Evolutionary conservation across 306 rosid genomes (phyloP).

Genomic region (Bauhinia variegata): DNA sequence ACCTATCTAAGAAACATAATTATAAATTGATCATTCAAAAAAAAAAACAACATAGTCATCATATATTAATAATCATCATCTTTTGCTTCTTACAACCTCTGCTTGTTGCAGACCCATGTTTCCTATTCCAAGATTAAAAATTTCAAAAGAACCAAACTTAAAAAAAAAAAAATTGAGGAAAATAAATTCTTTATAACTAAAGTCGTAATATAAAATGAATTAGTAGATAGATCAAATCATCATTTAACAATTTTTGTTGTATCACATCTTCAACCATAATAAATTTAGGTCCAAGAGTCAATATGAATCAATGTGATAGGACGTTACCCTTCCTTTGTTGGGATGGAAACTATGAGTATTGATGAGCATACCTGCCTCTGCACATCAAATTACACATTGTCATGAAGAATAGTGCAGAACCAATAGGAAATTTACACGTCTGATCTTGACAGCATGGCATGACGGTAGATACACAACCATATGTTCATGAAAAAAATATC

Average conservation of each 20-base stretch:
- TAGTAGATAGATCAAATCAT: too few relatives aligned
- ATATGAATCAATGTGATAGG: neutral
- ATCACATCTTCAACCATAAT: too few relatives aligned
- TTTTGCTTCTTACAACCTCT: slow-evolving; percentile 64
- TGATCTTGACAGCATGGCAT: slow-evolving; percentile 44
- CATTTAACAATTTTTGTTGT: too few relatives aligned
- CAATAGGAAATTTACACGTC: slow-evolving; percentile 34
- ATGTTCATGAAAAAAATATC: slow-evolving; percentile 35
- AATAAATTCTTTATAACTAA: too few relatives aligned
- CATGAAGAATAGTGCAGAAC: slow-evolving; percentile 29
- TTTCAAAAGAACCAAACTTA: neutral
- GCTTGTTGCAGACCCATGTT: slow-evolving; percentile 62
- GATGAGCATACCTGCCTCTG: slow-evolving; percentile 6
- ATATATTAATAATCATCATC: slow-evolving; percentile 85
- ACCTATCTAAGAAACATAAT: slow-evolving; percentile 55
- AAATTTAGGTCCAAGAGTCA: too few relatives aligned
- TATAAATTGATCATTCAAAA: slow-evolving; percentile 65
- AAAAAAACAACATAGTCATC: slow-evolving; percentile 63
- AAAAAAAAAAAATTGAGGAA: slow-evolving; percentile 11
- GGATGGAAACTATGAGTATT: slow-evolving; percentile 28
- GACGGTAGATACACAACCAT: slow-evolving; percentile 27
- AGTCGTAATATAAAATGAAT: too few relatives aligned
- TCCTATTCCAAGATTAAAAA: slow-evolving; percentile 45
- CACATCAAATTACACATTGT: slow-evolving; percentile 23
- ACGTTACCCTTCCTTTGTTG: slow-evolving; percentile 32